Evolutionary conservation across 2,329 filamentous ascomycete species (phyloP).

Genomic region (Diaporthe sp.): DNA sequence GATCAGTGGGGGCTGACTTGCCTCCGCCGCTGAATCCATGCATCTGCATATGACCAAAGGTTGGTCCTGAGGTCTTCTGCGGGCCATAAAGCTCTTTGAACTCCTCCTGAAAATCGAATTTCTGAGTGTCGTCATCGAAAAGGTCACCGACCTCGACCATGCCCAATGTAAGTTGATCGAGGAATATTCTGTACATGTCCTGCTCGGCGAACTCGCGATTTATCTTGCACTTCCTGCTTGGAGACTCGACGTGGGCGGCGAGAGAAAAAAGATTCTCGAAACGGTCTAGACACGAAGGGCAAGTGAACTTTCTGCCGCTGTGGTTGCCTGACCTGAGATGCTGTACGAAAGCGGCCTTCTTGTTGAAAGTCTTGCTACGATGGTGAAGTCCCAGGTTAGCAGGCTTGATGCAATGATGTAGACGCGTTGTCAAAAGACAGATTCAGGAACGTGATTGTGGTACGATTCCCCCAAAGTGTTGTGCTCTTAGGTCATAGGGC

Average conservation of each 20-base stretch:
- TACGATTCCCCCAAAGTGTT: too few species aligned
- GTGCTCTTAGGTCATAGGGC: background rate
- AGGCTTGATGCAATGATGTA: background rate
- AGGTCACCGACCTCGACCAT: slow-evolving; percentile 53
- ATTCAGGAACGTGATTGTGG: background rate
- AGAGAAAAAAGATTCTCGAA: slow-evolving; percentile 61
- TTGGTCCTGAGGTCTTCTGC: slow-evolving; percentile 34
- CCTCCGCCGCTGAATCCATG: background rate
- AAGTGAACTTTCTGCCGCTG: slow-evolving; percentile 52
- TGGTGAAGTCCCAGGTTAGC: slow-evolving; percentile 39
- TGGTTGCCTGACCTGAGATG: slow-evolving; percentile 64
- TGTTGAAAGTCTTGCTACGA: slow-evolving; percentile 58
- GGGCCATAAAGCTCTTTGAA: slow-evolving; percentile 46
- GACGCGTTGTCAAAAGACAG: background rate
- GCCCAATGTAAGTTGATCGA: slow-evolving; percentile 57
- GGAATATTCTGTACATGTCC: slow-evolving; percentile 54
- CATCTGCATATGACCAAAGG: slow-evolving; percentile 34
- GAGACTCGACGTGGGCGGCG: slow-evolving; percentile 64
- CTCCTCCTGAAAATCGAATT: slow-evolving; percentile 48
- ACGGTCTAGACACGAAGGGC: slow-evolving; percentile 59
- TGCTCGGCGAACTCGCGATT: slow-evolving; percentile 50
- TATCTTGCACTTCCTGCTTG: slow-evolving; percentile 57
- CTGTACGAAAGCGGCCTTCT: slow-evolving; percentile 48
- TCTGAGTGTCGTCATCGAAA: slow-evolving; percentile 52
- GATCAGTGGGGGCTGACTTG: background rate